Conservation (phyloP, 2,329 filamentous ascomycete genomes). For the Alternaria ethzedia region DNA sequence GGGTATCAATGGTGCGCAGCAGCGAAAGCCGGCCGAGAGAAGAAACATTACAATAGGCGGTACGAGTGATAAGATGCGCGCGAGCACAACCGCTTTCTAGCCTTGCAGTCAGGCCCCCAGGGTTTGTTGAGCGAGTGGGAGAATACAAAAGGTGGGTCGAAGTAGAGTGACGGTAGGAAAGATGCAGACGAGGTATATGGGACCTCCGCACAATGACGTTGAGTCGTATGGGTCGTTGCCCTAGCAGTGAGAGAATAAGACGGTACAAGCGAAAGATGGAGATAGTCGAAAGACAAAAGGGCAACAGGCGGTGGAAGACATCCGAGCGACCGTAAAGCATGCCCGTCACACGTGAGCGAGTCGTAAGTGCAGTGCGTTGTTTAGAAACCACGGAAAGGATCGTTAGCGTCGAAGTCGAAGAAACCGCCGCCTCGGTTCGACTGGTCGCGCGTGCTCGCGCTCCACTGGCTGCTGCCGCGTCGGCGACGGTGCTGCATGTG, state of each 20-base stretch:
- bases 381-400: conserved; percentile 48
- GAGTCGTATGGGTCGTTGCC: conserved; percentile 8
- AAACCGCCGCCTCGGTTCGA: conserved; percentile 35
- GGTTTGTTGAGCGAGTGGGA: conserved; percentile 5
- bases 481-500: conserved; percentile 36
- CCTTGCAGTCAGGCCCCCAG: conserved; percentile 12
- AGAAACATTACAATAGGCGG: conserved; percentile 19
- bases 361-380: conserved; percentile 8
- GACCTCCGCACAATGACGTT: conserved; percentile 3
- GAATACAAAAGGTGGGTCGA: not conserved
- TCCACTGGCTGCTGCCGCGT: conserved; percentile 47
- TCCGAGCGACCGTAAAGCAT: conserved; percentile 14
- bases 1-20: conserved; percentile 23
- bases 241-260: not conserved
- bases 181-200: not conserved
- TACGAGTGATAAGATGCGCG: conserved; percentile 17
- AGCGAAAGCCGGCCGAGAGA: not conserved
- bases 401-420: conserved; percentile 42
- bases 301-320: conserved; percentile 4
- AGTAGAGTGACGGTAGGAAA: conserved; percentile 1
- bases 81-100: conserved; percentile 22
- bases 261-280: not conserved
- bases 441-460: conserved; percentile 40
- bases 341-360: conserved; percentile 14
- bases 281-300: conserved; percentile 4